Evolutionary conservation across 73 alveolate genomes (phyloP).

Genomic region (Effrenium voratum): DNA sequence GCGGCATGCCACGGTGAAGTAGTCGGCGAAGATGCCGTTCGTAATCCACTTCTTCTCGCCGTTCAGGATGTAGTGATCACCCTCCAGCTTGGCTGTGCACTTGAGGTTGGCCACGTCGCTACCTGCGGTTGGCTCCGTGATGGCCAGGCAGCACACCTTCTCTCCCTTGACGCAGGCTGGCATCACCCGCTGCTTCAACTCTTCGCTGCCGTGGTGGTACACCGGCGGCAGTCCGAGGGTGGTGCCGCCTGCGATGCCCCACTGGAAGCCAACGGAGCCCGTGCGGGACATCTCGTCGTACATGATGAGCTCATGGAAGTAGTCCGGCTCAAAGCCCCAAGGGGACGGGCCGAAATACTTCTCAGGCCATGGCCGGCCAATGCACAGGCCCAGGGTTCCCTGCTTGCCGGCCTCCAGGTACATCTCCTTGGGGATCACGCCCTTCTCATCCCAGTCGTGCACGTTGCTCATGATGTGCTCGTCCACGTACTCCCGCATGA

Average conservation of each 20-base stretch:
- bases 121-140: conserved; percentile 87
- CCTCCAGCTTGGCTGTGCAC: conserved; percentile 71
- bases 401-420: conserved; percentile 26
- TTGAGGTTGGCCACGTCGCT: conserved; percentile 79
- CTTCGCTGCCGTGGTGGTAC: conserved; percentile 73
- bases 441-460: too few relatives aligned
- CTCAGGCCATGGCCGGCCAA: conserved; percentile 12
- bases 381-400: conserved; percentile 20
- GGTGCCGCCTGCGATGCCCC: conserved; percentile 49
- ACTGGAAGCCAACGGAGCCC: conserved; percentile 63
- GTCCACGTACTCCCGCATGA: conserved; percentile 18
- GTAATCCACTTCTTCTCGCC: conserved; percentile 94
- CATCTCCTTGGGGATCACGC: too few relatives aligned
- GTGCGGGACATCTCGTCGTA: conserved; percentile 62
- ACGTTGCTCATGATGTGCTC: too few relatives aligned
- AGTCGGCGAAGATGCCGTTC: conserved; percentile 90
- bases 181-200: conserved; percentile 44
- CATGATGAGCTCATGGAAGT: conserved; percentile 20
- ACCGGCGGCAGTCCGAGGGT: conserved; percentile 74
- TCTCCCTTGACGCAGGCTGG: conserved; percentile 64
- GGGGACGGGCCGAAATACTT: background rate
- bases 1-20: conserved; percentile 93
- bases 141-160: conserved; percentile 54
- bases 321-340: conserved; percentile 19
- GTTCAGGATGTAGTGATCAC: conserved; percentile 83